Base-by-base conservation (phyloP, 345 rosid genomes). In the Brassica cretica region DNA sequence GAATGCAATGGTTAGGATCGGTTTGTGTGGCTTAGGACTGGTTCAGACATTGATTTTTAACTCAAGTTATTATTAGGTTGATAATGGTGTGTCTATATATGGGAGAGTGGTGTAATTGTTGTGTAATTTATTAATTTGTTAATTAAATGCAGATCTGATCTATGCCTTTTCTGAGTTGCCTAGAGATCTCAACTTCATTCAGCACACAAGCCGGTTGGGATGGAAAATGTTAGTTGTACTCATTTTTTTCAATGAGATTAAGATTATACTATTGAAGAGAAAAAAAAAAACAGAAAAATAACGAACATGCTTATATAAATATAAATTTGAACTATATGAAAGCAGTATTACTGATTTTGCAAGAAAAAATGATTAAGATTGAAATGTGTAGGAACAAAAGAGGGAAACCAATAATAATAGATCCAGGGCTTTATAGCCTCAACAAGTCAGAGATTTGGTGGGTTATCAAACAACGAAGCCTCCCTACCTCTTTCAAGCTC, bases 401-500 rank as follows among this genome's bases (percentile, higher is more conserved):
- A 83, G 98, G 86, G 8, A 94, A 85, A 76, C 98, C 98, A 73
- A 82, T 94, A 2, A 75, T 92, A 24, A 88, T 94, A 85, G 98
- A 94, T 73, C 98, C 97, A 44, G 98, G 85, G 30, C 89, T 94
- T 12, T 87, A 88, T 78, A 87, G 90, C 19, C 64, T 41, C 35
- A 92, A 90, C 77, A 92, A 94, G 77, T 90, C 98, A 76, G 95
- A 94, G 76, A 80, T 94, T 78, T 89, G 95, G 95, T 92, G 92
- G 93, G 89, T 74, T 39, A 76, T 70, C 5, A 89, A 89, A 75
- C 97, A 88, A 18, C 82, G 98, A 79, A 75, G 85, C 56, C 84
- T 92, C 72, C 98, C 98, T n/a, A 86, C 95, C 53, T 92, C 97
- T 74, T 94, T 92, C 88, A 92, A 88, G 87, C 94, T 94, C 61